Conservation (phyloP, 805 yeast species). For the Saccharomycopsis guyanensis region DNA sequence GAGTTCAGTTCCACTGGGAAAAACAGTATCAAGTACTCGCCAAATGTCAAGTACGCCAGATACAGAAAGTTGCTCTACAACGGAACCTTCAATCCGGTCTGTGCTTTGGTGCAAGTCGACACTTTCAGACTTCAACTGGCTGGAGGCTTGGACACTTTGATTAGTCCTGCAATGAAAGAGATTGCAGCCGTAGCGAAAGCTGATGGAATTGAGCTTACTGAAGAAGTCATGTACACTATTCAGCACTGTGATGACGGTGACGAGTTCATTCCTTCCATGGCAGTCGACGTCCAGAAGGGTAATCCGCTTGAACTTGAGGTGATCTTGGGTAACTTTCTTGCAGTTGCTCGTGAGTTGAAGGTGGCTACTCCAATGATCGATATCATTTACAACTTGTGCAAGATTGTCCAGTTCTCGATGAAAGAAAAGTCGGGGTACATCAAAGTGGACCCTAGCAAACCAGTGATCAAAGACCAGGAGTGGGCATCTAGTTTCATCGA, state of each 20-base stretch:
- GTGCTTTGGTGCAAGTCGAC: slow-evolving; percentile 53
- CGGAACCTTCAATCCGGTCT: slow-evolving; percentile 55
- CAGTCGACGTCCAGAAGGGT: slow-evolving; percentile 56
- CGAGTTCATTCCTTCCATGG: slow-evolving; percentile 66
- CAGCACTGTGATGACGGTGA: slow-evolving; percentile 51
- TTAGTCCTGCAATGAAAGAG: slow-evolving; percentile 62
- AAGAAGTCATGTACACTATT: slow-evolving; percentile 40
- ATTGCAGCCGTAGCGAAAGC: slow-evolving; percentile 58
- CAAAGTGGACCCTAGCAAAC: background rate
- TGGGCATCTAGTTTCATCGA: too few relatives aligned
- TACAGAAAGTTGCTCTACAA: slow-evolving; percentile 67
- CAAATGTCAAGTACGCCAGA: slow-evolving; percentile 44
- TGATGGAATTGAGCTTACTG: slow-evolving; percentile 52
- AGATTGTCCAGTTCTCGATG: slow-evolving; percentile 51
- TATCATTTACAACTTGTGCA: slow-evolving; percentile 50
- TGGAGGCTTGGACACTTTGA: slow-evolving; percentile 35
- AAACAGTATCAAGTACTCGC: slow-evolving; percentile 35
- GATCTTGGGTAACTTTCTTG: slow-evolving; percentile 58
- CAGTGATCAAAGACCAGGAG: background rate
- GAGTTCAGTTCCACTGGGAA: slow-evolving; percentile 37
- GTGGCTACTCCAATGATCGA: slow-evolving; percentile 53
- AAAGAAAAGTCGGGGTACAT: slow-evolving; percentile 46
- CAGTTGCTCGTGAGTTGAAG: slow-evolving; percentile 38
- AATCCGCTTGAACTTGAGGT: slow-evolving; percentile 67
- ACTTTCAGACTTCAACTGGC: slow-evolving; percentile 44